Evolutionary conservation across 2,329 filamentous ascomycete species (phyloP).

Genomic region (Bertia moriformis): DNA sequence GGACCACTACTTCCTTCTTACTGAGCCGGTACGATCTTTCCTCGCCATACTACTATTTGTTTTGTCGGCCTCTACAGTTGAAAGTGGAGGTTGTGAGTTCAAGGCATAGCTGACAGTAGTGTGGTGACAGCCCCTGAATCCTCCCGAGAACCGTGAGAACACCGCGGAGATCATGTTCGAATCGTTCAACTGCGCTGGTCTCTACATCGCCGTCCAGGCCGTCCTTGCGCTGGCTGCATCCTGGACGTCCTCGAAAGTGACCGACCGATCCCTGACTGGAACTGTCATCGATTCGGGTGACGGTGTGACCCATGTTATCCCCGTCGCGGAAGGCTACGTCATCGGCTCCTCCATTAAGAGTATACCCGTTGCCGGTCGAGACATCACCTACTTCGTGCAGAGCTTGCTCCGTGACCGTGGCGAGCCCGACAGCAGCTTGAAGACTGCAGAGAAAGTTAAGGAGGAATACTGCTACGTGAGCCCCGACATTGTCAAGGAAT

Average conservation of each 20-base stretch:
- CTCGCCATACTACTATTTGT: constrained; percentile 3
- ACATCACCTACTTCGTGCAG: constrained; percentile 98
- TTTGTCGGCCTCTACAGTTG: background rate
- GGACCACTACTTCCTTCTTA: constrained; percentile 96
- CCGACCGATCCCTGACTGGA: constrained; percentile 86
- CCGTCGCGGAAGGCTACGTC: constrained; percentile 94
- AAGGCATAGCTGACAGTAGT: background rate
- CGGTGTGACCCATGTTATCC: constrained; percentile 97
- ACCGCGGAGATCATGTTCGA: constrained; percentile 99
- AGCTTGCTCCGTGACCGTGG: constrained; percentile 88
- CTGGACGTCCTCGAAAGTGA: constrained; percentile 97
- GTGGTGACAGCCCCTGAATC: constrained; percentile 68
- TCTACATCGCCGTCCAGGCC: constrained; percentile 97
- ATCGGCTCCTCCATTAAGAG: constrained; percentile 99
- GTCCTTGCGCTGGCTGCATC: constrained; percentile 92
- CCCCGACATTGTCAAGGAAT: constrained; percentile 98
- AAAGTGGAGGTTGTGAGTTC: too few relatives aligned
- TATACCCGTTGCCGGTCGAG: constrained; percentile 91
- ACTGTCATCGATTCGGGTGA: constrained; percentile 98
- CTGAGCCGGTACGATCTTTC: constrained; percentile 62
- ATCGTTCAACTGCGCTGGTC: constrained; percentile 96
- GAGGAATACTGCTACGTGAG: constrained; percentile 98
- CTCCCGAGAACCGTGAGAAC: constrained; percentile 95
- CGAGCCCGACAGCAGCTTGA: constrained; percentile 89
- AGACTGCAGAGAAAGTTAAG: constrained; percentile 96